phyloP scores from a whole-genome alignment of 164 flowering plant species.

The Sedum album region DNA sequence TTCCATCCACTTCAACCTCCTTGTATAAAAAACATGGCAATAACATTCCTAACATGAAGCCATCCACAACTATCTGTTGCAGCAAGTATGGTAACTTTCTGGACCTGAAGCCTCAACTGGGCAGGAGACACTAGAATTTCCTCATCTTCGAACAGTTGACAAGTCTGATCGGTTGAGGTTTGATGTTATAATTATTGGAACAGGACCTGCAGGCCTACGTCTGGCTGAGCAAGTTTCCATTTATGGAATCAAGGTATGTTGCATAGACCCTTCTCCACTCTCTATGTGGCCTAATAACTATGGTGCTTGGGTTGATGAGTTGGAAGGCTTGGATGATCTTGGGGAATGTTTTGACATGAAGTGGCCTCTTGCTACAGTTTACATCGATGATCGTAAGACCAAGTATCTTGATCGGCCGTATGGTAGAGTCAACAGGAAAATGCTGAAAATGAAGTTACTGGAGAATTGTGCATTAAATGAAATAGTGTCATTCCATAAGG shows the following conservation, averaged over 20 bases:
- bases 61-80: conserved; percentile 12
- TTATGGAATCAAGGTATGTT: conserved; percentile 53
- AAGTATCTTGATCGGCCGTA: conserved; percentile 58
- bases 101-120: conserved; percentile 40
- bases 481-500: conserved; percentile 43
- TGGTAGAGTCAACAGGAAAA: conserved; percentile 43
- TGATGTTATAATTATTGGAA: conserved; percentile 56
- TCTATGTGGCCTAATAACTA: conserved; percentile 69
- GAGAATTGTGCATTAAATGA: conserved; percentile 33
- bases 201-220: conserved; percentile 73
- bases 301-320: conserved; percentile 84
- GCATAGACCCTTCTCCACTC: conserved; percentile 69
- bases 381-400: conserved; percentile 37
- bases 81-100: conserved; percentile 46
- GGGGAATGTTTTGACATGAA: conserved; percentile 48
- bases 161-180: conserved; percentile 24
- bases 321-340: conserved; percentile 38
- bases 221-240: conserved; percentile 53
- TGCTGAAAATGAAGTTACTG: conserved; percentile 37
- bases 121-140: conserved; percentile 30
- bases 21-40: conserved; percentile 2
- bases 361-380: conserved; percentile 53
- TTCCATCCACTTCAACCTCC: neutral
- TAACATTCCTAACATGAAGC: neutral
- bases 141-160: conserved; percentile 30